Percentiles rank a stretch among this genome's conserved stretches.
Conservation (phyloP, 768 basidiomycete species). For the Leucocoprinus birnbaumii region DNA sequence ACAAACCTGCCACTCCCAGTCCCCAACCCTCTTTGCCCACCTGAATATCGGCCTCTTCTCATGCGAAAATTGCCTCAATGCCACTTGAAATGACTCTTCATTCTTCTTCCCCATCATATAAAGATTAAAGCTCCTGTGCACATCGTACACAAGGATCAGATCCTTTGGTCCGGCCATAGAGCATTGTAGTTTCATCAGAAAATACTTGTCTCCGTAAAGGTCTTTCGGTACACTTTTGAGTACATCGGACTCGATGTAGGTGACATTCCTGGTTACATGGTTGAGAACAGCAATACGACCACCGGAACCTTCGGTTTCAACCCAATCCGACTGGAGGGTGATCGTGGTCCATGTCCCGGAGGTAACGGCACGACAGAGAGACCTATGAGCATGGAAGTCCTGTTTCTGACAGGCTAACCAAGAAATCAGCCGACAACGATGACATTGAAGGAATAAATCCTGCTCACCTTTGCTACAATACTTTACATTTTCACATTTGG, state of each 20-base stretch:
- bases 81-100: conserved; percentile 17
- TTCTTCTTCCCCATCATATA: conserved; percentile 23
- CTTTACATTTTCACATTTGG: conserved; percentile 28
- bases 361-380: conserved; percentile 31
- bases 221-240: conserved; percentile 20
- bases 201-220: conserved; percentile 29
- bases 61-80: conserved; percentile 14
- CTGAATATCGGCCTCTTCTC: conserved; percentile 10
- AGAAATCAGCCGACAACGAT: neutral
- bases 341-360: conserved; percentile 35
- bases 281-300: neutral
- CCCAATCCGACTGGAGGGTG: conserved; percentile 19
- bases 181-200: conserved; percentile 38
- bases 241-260: conserved; percentile 18
- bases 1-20: conserved; percentile 14
- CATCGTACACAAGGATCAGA: conserved; percentile 36
- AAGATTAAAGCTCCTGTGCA: conserved; percentile 33
- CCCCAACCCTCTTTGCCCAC: conserved; percentile 11
- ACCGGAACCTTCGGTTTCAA: conserved; percentile 3
- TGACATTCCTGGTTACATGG: conserved; percentile 18
- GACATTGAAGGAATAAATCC: neutral
- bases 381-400: conserved; percentile 40
- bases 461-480: conserved; percentile 35
- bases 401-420: conserved; percentile 33
- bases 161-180: conserved; percentile 10